A percentile compares a stretch with the other conserved stretches of the same genome.
phyloP scores from a whole-genome alignment of 2,329 filamentous ascomycete genomes.

The Colletotrichum neosansevieriae region DNA sequence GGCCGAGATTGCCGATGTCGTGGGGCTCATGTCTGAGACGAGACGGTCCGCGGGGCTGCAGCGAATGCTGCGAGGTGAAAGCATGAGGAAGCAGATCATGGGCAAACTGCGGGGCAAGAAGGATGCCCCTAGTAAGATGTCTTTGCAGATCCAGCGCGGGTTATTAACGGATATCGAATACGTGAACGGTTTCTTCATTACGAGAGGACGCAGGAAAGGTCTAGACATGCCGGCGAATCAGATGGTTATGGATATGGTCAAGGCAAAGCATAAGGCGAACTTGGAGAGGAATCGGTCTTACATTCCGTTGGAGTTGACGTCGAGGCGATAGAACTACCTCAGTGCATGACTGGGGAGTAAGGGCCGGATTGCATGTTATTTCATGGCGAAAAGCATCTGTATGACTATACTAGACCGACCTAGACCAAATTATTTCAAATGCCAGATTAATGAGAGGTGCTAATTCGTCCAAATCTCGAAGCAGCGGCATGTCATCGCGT shows the following conservation, averaged over 20 bases:
- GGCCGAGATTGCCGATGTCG: constrained; percentile 78
- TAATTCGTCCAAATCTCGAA: neutral
- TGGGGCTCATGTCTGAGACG: constrained; percentile 81
- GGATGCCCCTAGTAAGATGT: constrained; percentile 71
- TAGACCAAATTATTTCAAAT: neutral
- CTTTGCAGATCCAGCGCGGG: constrained; percentile 72
- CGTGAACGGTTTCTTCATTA: constrained; percentile 89
- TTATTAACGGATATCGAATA: constrained; percentile 81
- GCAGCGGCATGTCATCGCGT: neutral
- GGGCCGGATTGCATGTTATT: neutral
- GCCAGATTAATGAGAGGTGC: neutral
- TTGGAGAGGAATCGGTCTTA: constrained; percentile 48
- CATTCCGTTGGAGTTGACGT: constrained; percentile 53
- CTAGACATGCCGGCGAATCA: constrained; percentile 80
- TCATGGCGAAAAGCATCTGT: constrained; percentile 20
- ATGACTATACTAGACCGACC: constrained; percentile 5
- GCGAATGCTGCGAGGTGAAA: constrained; percentile 67
- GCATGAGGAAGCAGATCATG: constrained; percentile 72
- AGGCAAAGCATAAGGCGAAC: constrained; percentile 69
- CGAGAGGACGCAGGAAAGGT: constrained; percentile 77
- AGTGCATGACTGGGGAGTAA: too few species aligned
- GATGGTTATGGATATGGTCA: constrained; percentile 78
- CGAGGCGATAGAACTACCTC: constrained; percentile 41
- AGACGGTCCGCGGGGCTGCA: constrained; percentile 69
- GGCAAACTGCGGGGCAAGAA: constrained; percentile 68